phyloP scores from a whole-genome alignment of 2,329 filamentous ascomycete species.

The Periconia digitata region DNA sequence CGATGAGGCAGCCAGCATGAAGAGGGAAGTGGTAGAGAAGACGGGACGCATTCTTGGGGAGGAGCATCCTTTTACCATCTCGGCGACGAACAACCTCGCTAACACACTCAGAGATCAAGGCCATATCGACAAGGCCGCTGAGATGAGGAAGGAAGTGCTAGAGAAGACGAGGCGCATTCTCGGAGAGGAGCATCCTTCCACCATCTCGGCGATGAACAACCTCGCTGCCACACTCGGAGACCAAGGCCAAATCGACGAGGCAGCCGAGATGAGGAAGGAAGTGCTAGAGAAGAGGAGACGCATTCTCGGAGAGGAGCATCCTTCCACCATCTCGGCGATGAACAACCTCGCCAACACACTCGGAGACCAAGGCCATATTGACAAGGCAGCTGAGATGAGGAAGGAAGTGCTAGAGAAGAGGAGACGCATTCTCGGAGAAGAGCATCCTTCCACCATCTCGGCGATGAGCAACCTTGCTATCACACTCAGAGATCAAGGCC shows the following conservation, averaged over 20 bases:
- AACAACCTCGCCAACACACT: constrained; percentile 12
- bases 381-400: background rate
- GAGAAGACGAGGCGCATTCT: constrained; percentile 8
- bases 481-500: constrained; percentile 5
- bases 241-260: constrained; percentile 1
- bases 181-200: constrained; percentile 14
- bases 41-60: constrained; percentile 9
- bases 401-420: constrained; percentile 1
- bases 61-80: constrained; percentile 12
- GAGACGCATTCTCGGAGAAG: constrained; percentile 6
- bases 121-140: background rate
- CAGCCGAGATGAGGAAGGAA: background rate
- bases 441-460: constrained; percentile 8
- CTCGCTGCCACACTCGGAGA: no score
- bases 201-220: no score
- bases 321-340: constrained; percentile 7
- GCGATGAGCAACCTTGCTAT: constrained; percentile 11
- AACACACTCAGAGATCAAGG: background rate
- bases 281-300: constrained; percentile 1
- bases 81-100: constrained; percentile 11
- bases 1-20: background rate
- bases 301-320: constrained; percentile 7
- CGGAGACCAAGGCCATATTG: constrained; percentile 1
- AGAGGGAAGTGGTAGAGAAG: background rate
- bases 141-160: background rate